Evolutionary conservation across 371 early-diverging fungal genomes (phyloP).

Genomic region (Circinella minor): DNA sequence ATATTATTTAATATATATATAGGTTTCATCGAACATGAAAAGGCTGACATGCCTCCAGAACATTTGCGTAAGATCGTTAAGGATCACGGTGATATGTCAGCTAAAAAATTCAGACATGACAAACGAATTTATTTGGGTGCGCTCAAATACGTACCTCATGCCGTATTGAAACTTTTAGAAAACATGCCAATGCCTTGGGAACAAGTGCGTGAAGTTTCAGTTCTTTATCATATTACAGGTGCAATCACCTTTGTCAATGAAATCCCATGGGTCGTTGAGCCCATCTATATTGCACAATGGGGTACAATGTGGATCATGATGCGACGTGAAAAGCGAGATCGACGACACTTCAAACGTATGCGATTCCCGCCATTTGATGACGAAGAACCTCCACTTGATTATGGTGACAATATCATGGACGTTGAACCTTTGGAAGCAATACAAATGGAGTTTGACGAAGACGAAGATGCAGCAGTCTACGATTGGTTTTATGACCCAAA

Average conservation of each 20-base stretch:
- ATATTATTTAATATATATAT: background rate
- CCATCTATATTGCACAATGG: conserved; percentile 98
- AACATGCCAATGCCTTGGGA: conserved; percentile 99
- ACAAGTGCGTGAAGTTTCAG: conserved; percentile 94
- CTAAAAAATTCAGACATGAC: conserved; percentile 94
- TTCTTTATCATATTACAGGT: conserved; percentile 98
- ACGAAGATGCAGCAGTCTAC: conserved; percentile 91
- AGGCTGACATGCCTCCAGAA: conserved; percentile 97
- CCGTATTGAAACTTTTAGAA: conserved; percentile 95
- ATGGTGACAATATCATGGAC: conserved; percentile 97
- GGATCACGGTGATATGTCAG: conserved; percentile 99
- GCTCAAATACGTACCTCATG: conserved; percentile 98
- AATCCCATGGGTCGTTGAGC: conserved; percentile 95
- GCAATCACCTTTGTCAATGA: conserved; percentile 98
- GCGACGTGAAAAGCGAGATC: conserved; percentile 97
- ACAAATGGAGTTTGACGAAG: conserved; percentile 97
- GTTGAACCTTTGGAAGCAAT: conserved; percentile 97
- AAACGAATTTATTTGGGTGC: conserved; percentile 98
- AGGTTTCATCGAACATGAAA: conserved; percentile 75
- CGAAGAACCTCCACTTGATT: conserved; percentile 98
- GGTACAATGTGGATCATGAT: conserved; percentile 99
- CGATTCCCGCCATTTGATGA: conserved; percentile 98
- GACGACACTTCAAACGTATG: conserved; percentile 98
- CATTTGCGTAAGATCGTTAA: conserved; percentile 96
- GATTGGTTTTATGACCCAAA: conserved; percentile 99